A percentile compares a stretch with the other conserved stretches of the same genome.
These are phyloP conservation scores for Guillardia theta DNA, from an alignment of 78 protist species.

Conservation along the genomic window DNA sequence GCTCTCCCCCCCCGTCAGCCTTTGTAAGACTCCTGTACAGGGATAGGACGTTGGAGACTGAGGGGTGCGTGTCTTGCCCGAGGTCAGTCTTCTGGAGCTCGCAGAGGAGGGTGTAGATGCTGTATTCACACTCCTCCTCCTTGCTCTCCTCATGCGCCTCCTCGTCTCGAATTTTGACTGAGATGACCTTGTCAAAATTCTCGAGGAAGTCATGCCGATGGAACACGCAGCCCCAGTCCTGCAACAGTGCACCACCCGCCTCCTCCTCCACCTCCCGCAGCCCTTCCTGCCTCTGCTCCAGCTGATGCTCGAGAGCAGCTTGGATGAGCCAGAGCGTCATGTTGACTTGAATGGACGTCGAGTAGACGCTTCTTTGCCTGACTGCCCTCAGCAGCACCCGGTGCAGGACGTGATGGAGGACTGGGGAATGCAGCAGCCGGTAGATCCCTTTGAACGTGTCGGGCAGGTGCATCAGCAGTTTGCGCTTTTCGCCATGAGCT, in stretches of 20 bases:
- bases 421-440: background rate
- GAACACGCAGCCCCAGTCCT: background rate
- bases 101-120: too few species aligned
- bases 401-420: background rate
- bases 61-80: too few species aligned
- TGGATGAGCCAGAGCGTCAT: background rate
- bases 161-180: background rate
- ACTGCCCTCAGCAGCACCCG: background rate
- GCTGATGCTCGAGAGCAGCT: background rate
- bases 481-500: too few species aligned
- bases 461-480: background rate
- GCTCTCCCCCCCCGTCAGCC: background rate
- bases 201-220: background rate
- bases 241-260: background rate
- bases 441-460: background rate
- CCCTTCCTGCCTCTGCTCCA: background rate
- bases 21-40: too few species aligned
- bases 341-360: background rate
- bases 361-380: background rate
- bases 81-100: too few species aligned
- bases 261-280: background rate
- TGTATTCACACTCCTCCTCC: constrained; percentile 3
- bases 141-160: background rate
- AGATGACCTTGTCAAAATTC: too few species aligned
- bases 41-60: too few species aligned